Evolutionary conservation across 2,329 filamentous ascomycete genomes (phyloP).

Genomic region (Parascedosporium putredinis): DNA sequence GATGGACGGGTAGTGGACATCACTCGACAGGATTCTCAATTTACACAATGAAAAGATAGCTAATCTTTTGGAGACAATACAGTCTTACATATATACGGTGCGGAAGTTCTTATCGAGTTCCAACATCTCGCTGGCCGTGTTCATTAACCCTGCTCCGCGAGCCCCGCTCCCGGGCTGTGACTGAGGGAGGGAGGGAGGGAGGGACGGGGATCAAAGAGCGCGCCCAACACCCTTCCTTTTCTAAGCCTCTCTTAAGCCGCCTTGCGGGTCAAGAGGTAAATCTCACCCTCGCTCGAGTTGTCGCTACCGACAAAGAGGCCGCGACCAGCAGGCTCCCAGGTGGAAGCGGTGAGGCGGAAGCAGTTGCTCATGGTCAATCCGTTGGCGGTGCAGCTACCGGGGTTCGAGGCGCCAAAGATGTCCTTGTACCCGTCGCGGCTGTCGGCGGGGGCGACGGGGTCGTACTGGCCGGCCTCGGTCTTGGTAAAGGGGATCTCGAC

Average conservation of each 20-base stretch:
- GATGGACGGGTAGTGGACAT: no score
- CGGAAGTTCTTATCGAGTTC: no score
- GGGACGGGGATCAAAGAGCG: no score
- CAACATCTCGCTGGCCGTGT: no score
- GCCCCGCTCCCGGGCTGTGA: no score
- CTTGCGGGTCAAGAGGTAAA: conserved; percentile 15
- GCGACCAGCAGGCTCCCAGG: conserved; percentile 13
- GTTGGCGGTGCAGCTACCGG: conserved; percentile 13
- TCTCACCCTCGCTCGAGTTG: conserved; percentile 15
- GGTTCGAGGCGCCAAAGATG: conserved; percentile 22
- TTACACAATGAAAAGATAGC: neutral
- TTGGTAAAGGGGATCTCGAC: conserved; percentile 23
- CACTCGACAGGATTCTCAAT: neutral
- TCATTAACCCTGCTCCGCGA: no score
- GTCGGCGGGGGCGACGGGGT: conserved; percentile 21
- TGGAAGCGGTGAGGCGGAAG: conserved; percentile 15
- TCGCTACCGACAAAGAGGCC: conserved; percentile 16
- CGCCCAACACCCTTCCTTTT: no score
- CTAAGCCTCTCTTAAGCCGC: no score
- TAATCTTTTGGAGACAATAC: neutral
- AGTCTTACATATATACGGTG: conserved; percentile 5
- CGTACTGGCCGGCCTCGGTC: conserved; percentile 16
- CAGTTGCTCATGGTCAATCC: conserved; percentile 14
- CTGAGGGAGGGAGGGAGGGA: no score
- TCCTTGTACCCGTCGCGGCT: conserved; percentile 20